Evolutionary conservation across 352 stramenopile species (phyloP).

Genomic region (Salisapilia sapeloensis): DNA sequence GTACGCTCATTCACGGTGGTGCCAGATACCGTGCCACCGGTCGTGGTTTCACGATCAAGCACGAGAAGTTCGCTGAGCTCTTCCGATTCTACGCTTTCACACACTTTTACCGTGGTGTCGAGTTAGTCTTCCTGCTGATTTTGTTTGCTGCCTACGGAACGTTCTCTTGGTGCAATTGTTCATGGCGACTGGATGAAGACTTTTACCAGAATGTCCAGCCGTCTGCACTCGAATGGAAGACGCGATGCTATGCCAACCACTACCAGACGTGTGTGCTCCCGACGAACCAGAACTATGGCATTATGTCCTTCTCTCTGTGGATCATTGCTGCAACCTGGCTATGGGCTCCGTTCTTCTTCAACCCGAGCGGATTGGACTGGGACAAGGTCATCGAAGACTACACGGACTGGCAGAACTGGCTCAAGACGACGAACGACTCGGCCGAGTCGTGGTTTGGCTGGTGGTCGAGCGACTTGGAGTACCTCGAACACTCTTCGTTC

Average conservation of each 20-base stretch:
- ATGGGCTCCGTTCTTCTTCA: constrained; percentile 87
- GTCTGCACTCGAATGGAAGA: constrained; percentile 4
- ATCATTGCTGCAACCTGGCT: constrained; percentile 86
- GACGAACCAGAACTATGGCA: constrained; percentile 4
- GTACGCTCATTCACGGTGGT: constrained; percentile 7
- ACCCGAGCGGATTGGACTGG: constrained; percentile 95
- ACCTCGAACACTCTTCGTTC: constrained; percentile 3
- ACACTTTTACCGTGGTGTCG: constrained; percentile 8
- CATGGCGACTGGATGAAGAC: constrained; percentile 3
- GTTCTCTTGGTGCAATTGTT: constrained; percentile 9
- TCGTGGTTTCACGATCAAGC: constrained; percentile 9
- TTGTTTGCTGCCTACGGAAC: constrained; percentile 7
- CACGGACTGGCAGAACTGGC: constrained; percentile 7
- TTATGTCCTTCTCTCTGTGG: constrained; percentile 8
- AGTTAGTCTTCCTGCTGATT: constrained; percentile 6
- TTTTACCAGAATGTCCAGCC: constrained; percentile 7
- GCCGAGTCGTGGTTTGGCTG: constrained; percentile 5
- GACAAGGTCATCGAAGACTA: constrained; percentile 7
- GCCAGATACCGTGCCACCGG: constrained; percentile 8
- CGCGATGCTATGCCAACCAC: constrained; percentile 6
- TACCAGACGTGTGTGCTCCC: constrained; percentile 8
- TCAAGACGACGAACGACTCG: constrained; percentile 4
- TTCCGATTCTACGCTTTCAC: constrained; percentile 7
- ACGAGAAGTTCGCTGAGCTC: constrained; percentile 8
- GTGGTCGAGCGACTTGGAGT: constrained; percentile 5